Conservation (phyloP, 352 stramenopile genomes). For the Blastocystis sp. region DNA sequence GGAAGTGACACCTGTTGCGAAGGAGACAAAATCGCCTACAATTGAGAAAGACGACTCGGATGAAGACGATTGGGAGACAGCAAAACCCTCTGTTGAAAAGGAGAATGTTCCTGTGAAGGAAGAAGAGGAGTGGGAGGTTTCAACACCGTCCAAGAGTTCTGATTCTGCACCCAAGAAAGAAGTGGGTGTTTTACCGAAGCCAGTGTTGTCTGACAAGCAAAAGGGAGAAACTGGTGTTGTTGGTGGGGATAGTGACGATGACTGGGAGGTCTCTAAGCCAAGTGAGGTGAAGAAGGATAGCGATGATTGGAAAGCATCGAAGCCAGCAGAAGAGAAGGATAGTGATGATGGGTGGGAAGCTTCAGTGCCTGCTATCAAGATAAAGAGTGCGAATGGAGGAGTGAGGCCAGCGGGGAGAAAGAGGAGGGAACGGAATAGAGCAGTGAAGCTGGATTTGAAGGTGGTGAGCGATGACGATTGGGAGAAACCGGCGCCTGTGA, state of each 20-base stretch:
- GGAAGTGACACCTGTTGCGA: neutral
- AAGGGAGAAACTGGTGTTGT: neutral
- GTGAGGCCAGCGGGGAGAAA: neutral
- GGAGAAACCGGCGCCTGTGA: neutral
- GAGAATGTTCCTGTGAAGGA: neutral
- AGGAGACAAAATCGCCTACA: neutral
- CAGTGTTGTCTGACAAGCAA: neutral
- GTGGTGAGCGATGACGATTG: neutral
- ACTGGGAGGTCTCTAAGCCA: neutral
- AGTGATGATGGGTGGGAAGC: neutral
- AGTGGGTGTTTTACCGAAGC: neutral
- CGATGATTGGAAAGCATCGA: neutral
- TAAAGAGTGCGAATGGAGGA: neutral
- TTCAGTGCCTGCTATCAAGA: neutral
- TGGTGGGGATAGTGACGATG: neutral
- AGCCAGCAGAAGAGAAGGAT: neutral
- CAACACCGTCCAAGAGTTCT: neutral
- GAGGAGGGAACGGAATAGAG: too few species aligned
- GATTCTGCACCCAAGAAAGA: neutral
- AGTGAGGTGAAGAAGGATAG: neutral
- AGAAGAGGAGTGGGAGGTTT: conserved; percentile 1
- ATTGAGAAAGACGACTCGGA: neutral
- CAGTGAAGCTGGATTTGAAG: neutral
- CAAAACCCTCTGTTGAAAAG: neutral
- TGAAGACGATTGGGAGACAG: conserved; percentile 38